Conservation (phyloP, 108 stramenopile species). For the Nannochloropsis oceanica region DNA sequence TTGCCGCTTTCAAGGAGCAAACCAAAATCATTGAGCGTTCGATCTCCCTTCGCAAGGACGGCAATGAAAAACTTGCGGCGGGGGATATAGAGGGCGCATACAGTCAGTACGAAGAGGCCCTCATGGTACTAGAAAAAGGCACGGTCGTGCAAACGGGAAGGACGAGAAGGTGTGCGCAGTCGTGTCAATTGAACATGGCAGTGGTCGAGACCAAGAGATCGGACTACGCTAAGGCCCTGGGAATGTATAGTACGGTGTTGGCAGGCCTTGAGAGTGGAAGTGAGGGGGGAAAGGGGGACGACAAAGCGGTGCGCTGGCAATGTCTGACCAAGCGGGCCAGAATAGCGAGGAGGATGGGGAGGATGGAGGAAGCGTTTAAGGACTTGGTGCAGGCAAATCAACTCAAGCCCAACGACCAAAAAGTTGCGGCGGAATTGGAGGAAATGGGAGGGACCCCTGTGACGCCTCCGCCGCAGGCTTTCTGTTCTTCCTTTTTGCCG, state of each 20-base stretch:
- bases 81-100: not conserved
- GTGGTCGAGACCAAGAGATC: not conserved
- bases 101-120: not conserved
- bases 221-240: not conserved
- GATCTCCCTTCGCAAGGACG: not conserved
- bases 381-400: not conserved
- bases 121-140: not conserved
- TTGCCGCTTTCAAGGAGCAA: not conserved
- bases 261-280: not conserved
- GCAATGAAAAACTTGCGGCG: not conserved
- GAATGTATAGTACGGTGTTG: not conserved
- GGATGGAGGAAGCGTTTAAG: not conserved
- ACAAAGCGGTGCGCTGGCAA: not conserved
- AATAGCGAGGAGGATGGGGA: not conserved
- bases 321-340: not conserved
- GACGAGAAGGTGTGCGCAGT: not conserved
- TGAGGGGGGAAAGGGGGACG: not conserved
- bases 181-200: not conserved
- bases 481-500: not conserved
- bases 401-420: not conserved
- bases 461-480: not conserved
- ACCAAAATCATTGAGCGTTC: not conserved
- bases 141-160: not conserved
- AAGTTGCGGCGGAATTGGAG: not conserved
- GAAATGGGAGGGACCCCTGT: not conserved